Conservation (phyloP, 1,284 basidiomycete species). For the Porogramme epimiltina region DNA sequence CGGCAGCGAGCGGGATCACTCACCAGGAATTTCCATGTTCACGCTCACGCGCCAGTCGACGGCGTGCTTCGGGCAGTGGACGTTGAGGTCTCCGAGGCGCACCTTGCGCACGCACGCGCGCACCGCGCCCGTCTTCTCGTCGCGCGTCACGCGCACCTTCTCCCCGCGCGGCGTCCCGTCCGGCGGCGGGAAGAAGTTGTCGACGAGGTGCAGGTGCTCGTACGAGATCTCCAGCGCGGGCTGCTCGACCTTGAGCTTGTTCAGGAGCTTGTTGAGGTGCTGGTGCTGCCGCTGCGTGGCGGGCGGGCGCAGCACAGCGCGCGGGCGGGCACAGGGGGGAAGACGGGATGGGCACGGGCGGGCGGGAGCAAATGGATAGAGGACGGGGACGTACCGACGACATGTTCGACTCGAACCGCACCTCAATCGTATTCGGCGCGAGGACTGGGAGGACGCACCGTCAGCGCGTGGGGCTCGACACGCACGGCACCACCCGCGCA, state of each 20-base stretch:
- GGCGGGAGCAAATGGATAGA: not conserved
- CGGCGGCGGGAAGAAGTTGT: constrained; percentile 70
- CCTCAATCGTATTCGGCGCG: constrained; percentile 52
- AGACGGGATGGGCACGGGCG: not conserved
- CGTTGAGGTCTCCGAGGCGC: constrained; percentile 85
- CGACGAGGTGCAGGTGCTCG: constrained; percentile 77
- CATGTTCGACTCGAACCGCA: constrained; percentile 92
- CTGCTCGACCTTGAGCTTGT: constrained; percentile 56
- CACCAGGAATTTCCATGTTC: constrained; percentile 81
- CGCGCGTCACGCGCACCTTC: constrained; percentile 85
- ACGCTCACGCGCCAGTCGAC: constrained; percentile 95
- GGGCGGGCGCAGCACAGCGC: no score
- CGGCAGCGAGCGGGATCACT: constrained; percentile 23
- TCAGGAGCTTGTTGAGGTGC: constrained; percentile 85
- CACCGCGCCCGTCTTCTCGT: constrained; percentile 73
- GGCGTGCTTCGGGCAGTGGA: constrained; percentile 79
- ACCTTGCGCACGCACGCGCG: constrained; percentile 76
- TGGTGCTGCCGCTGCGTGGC: constrained; percentile 75
- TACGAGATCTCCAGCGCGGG: constrained; percentile 64
- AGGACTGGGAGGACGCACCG: constrained; percentile 40
- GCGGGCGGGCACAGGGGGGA: constrained; percentile 14
- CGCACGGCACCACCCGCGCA: not conserved
- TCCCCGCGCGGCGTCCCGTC: constrained; percentile 43
- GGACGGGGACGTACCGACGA: constrained; percentile 58
- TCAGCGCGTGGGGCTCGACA: not conserved